Base-by-base conservation (phyloP, 306 rosid species). In the Fragaria nilgerrensis region DNA sequence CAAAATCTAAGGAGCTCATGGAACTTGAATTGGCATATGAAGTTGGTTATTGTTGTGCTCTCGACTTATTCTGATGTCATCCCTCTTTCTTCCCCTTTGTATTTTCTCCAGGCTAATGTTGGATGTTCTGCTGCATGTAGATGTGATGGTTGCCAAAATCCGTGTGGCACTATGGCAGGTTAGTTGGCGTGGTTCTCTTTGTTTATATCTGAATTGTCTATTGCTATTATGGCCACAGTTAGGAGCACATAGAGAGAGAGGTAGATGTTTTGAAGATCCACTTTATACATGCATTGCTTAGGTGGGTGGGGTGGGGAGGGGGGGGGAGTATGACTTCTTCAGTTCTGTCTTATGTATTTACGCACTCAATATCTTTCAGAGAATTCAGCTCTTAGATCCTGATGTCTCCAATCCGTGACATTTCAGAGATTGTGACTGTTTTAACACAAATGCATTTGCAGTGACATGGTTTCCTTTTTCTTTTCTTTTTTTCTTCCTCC, bases 121-220 rank as follows among this genome's bases (percentile, higher is more conserved):
- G 78, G 84, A 68, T 83, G 87, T 70, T 83, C 87, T 3, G 27
- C 8, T 7, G 70, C 41, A 39, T 86, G 89, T 49, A 58, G 47
- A 37, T 86, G 89, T 29, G 78, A 72, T 13, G n/a, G 72, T 62
- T 86, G 89, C 77, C 41, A 75, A 61, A 86, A 86, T 62, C 47
- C 78, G 7, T 83, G 70, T 63, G 85, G 89, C 79, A 63, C 5
- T 6, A 69, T 23, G 32, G 0, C 80, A 78, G 84, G 87, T 83
- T 36, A 44, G 81, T 23, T 41, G 56, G 20, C 19, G 6, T 36
- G 27, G 37, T 72, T 34, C 34, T 72, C 58, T 75, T 34, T 59
- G 7, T 36, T 32, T 9, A 61, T 29, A 27, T 39, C 29, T 27
- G 22, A 34, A 37, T 61, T 47, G 7, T 19, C 15, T 25, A 29